These are phyloP conservation scores for Aspergillus cejpii DNA, from an alignment of 2,329 filamentous ascomycete genomes.

Conservation along the genomic window DNA sequence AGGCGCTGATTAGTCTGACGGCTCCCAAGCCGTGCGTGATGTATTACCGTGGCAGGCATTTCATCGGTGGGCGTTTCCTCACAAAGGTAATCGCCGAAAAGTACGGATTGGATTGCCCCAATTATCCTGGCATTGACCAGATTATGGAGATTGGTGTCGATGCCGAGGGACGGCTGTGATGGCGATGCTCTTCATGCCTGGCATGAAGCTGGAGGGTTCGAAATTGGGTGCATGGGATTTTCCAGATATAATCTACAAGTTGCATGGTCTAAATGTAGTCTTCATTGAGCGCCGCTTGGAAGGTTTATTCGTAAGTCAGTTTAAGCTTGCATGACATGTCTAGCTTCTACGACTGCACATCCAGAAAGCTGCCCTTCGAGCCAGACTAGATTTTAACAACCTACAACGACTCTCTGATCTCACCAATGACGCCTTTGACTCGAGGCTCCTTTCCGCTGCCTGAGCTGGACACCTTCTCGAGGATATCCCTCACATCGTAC, in stretches of 20 bases:
- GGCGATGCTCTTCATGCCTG: background rate
- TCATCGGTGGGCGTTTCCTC: slow-evolving; percentile 86
- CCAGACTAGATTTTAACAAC: background rate
- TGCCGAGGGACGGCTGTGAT: slow-evolving; percentile 32
- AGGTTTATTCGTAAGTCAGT: background rate
- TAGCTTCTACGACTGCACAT: no score
- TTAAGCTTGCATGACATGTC: slow-evolving; percentile 4
- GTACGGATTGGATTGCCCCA: slow-evolving; percentile 75
- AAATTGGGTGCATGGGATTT: no score
- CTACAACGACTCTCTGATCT: slow-evolving; percentile 48
- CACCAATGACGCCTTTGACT: slow-evolving; percentile 53
- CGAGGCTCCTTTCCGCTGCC: slow-evolving; percentile 52
- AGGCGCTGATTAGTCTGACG: slow-evolving; percentile 76
- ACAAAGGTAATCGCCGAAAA: slow-evolving; percentile 70
- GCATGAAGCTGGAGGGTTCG: no score
- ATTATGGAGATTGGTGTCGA: slow-evolving; percentile 63
- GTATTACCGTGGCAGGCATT: slow-evolving; percentile 80
- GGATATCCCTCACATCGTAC: slow-evolving; percentile 45
- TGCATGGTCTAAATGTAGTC: no score
- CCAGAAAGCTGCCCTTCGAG: no score
- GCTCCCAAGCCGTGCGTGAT: slow-evolving; percentile 86
- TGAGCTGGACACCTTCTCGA: slow-evolving; percentile 45
- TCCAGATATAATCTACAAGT: no score
- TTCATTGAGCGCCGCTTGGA: no score
- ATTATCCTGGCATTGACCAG: slow-evolving; percentile 82